Evolutionary conservation across 352 stramenopile genomes (phyloP).

Genomic region (Phytophthora meadii): DNA sequence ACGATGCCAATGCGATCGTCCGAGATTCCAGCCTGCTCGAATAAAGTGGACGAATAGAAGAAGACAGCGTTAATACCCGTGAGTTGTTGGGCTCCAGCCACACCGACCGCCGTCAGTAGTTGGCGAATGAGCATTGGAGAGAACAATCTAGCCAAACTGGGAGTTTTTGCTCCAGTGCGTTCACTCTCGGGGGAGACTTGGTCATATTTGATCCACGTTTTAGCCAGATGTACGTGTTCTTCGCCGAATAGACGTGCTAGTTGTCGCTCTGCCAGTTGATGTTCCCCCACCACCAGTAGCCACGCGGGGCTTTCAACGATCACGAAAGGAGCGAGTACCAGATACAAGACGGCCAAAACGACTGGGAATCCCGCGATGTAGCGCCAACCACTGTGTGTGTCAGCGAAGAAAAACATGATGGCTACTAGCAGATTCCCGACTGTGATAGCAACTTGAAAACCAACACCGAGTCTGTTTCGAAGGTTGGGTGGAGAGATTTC

Average conservation of each 20-base stretch:
- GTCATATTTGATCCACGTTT: slow-evolving; percentile 15
- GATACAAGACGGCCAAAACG: slow-evolving; percentile 43
- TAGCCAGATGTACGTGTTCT: slow-evolving; percentile 11
- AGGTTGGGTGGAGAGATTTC: slow-evolving; percentile 39
- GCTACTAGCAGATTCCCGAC: slow-evolving; percentile 36
- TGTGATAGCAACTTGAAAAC: slow-evolving; percentile 36
- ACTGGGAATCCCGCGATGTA: slow-evolving; percentile 50
- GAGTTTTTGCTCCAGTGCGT: neutral
- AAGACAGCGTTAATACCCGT: slow-evolving; percentile 34
- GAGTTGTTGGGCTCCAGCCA: slow-evolving; percentile 17
- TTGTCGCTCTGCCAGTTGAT: slow-evolving; percentile 21
- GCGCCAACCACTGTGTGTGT: slow-evolving; percentile 16
- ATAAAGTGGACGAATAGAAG: slow-evolving; percentile 44
- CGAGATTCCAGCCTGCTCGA: slow-evolving; percentile 50
- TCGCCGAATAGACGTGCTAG: slow-evolving; percentile 34
- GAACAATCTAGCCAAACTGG: slow-evolving; percentile 12
- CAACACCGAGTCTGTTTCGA: slow-evolving; percentile 28
- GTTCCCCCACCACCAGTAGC: slow-evolving; percentile 34
- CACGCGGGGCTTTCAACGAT: slow-evolving; percentile 24
- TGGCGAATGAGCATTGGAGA: slow-evolving; percentile 23
- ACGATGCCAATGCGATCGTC: slow-evolving; percentile 47
- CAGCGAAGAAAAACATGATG: slow-evolving; percentile 33
- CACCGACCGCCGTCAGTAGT: slow-evolving; percentile 15
- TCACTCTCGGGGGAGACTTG: neutral
- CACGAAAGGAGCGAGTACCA: slow-evolving; percentile 35